A percentile compares a stretch with the other conserved stretches of the same genome.
Conservation (phyloP, 2,329 filamentous ascomycete species). For the Lachnellula occidentalis region DNA sequence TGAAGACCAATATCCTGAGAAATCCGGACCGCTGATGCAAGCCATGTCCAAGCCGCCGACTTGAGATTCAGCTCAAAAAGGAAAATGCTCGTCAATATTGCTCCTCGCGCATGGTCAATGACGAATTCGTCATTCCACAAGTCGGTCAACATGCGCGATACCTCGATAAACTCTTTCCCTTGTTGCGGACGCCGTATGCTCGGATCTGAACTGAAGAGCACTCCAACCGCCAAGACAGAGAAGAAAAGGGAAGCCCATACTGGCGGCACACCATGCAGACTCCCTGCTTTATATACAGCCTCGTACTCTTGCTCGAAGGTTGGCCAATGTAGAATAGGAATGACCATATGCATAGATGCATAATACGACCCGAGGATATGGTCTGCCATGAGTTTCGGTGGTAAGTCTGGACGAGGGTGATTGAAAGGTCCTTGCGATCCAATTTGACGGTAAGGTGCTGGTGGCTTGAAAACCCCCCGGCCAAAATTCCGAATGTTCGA, state of each 20-base stretch:
- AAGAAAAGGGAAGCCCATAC: conserved; percentile 80
- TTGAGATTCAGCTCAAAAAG: conserved; percentile 82
- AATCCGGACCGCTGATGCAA: conserved; percentile 72
- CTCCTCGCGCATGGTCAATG: conserved; percentile 67
- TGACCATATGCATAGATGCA: conserved; percentile 68
- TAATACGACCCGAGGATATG: conserved; percentile 72
- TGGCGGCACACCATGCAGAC: conserved; percentile 53
- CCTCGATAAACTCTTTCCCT: conserved; percentile 64
- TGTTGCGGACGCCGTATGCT: conserved; percentile 49
- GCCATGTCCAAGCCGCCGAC: conserved; percentile 80
- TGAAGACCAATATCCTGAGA: conserved; percentile 83
- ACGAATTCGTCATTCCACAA: conserved; percentile 76
- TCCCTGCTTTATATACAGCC: conserved; percentile 63
- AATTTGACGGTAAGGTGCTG: conserved; percentile 58
- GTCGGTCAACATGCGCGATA: conserved; percentile 64
- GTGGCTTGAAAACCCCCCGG: conserved; percentile 74
- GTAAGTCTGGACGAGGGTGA: conserved; percentile 57
- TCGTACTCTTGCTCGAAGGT: conserved; percentile 74
- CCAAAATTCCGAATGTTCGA: conserved; percentile 68
- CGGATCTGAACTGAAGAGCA: conserved; percentile 60
- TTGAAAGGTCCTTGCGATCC: conserved; percentile 44
- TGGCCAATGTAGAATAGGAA: conserved; percentile 85
- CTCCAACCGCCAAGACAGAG: conserved; percentile 75
- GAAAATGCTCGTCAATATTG: conserved; percentile 71
- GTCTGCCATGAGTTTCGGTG: conserved; percentile 64